Percentiles rank a stretch among this genome's conserved stretches.
Conservation (phyloP, 306 rosid genomes). For the Castanea mollissima region DNA sequence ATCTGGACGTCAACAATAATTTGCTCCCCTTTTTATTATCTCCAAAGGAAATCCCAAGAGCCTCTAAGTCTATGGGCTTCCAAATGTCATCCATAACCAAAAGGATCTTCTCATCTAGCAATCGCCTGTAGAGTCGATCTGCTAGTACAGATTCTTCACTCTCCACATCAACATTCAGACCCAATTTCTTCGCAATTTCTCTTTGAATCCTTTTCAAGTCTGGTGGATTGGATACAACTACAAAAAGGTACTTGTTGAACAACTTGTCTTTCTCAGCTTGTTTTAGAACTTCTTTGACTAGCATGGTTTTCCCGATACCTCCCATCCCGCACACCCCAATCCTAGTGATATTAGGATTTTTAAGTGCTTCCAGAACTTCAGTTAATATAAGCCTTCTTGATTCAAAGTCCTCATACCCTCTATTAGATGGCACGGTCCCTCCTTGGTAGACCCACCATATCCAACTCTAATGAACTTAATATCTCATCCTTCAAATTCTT, state of each 20-base stretch:
- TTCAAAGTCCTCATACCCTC: no score
- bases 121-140: slow-evolving; percentile 3
- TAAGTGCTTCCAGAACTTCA: no score
- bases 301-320: no score
- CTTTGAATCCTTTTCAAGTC: slow-evolving; percentile 19
- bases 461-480: no score
- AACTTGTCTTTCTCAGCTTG: not conserved
- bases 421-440: no score
- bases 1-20: not conserved
- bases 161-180: slow-evolving; percentile 16
- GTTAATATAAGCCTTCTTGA: no score
- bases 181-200: slow-evolving; percentile 36
- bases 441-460: rapidly evolving
- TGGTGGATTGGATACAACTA: slow-evolving; percentile 8
- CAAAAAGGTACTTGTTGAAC: slow-evolving; percentile 28
- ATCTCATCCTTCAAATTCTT: no score
- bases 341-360: no score
- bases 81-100: slow-evolving; percentile 15
- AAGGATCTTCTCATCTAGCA: not conserved
- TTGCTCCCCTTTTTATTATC: slow-evolving; percentile 9
- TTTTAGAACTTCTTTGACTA: no score
- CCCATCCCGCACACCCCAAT: no score
- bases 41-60: slow-evolving; percentile 9
- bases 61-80: not conserved
- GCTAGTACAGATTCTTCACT: slow-evolving; percentile 28